A percentile compares a stretch with the other conserved stretches of the same genome.
These are phyloP conservation scores for Penicillium decumbens DNA, from an alignment of 2,329 filamentous ascomycete species.

Conservation along the genomic window DNA sequence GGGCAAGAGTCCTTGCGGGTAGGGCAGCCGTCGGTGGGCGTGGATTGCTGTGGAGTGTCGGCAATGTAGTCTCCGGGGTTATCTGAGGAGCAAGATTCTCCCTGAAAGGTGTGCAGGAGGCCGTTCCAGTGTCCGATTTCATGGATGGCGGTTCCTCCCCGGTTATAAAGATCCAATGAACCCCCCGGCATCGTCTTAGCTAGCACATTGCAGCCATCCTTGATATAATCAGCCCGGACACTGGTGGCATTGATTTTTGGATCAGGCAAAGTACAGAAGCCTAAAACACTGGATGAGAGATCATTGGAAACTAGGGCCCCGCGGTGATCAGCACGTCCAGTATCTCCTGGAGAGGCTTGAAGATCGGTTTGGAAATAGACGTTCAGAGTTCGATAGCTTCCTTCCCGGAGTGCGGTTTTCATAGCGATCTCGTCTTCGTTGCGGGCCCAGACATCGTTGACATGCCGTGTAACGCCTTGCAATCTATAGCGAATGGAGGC, in stretches of 20 bases:
- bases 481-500: constrained; percentile 50
- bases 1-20: constrained; percentile 50
- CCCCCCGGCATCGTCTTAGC: constrained; percentile 55
- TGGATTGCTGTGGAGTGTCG: constrained; percentile 47
- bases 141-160: constrained; percentile 45
- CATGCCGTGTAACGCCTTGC: constrained; percentile 46
- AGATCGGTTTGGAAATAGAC: constrained; percentile 58
- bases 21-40: constrained; percentile 58
- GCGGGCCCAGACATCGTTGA: constrained; percentile 54
- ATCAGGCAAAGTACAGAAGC: constrained; percentile 51
- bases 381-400: constrained; percentile 53
- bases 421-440: constrained; percentile 48
- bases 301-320: constrained; percentile 11
- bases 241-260: constrained; percentile 39
- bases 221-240: constrained; percentile 41
- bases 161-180: constrained; percentile 46
- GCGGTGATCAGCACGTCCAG: constrained; percentile 24
- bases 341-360: constrained; percentile 23
- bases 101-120: constrained; percentile 44
- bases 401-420: constrained; percentile 52
- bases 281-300: constrained; percentile 42
- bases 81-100: constrained; percentile 31
- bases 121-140: constrained; percentile 49
- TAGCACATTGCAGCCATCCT: constrained; percentile 56
- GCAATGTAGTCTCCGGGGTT: constrained; percentile 42